Percentiles rank a stretch among this genome's conserved stretches.
Conservation (phyloP, 148 eudicot species). For the Rhododendron molle region DNA sequence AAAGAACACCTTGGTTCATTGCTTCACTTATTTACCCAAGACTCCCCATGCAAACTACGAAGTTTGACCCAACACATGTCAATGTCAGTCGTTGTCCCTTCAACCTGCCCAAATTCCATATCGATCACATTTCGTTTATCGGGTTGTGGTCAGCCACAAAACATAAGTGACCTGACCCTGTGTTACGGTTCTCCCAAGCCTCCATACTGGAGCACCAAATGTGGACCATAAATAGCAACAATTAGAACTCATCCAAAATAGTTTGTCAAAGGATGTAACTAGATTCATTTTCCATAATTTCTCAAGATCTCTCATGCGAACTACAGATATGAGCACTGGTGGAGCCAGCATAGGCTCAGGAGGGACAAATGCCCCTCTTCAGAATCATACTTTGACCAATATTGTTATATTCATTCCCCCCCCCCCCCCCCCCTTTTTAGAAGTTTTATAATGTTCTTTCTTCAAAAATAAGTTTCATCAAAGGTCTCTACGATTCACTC, state of each 20-base stretch:
- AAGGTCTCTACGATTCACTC: background rate
- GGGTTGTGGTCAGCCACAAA: background rate
- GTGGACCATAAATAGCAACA: background rate
- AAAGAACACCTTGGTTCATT: background rate
- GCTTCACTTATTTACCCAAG: background rate
- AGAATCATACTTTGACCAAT: background rate
- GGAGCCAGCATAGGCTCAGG: background rate
- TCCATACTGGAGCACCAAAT: background rate
- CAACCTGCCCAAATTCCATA: background rate
- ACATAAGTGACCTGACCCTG: background rate
- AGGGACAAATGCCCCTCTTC: background rate
- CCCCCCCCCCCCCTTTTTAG: too few relatives aligned
- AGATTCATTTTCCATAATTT: background rate
- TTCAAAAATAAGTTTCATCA: background rate
- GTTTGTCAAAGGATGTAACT: background rate
- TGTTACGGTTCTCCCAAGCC: background rate
- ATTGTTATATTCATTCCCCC: background rate
- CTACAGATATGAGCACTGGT: background rate
- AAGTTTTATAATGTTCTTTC: background rate
- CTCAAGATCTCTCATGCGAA: background rate
- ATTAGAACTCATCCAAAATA: background rate
- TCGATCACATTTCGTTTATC: background rate
- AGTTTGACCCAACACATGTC: background rate
- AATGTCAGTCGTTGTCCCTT: background rate
- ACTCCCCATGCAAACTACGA: background rate